A percentile compares a stretch with the other conserved stretches of the same genome.
Evolutionary conservation across 441 rosid species (phyloP).

Genomic region (Pelargonium hybrid): DNA sequence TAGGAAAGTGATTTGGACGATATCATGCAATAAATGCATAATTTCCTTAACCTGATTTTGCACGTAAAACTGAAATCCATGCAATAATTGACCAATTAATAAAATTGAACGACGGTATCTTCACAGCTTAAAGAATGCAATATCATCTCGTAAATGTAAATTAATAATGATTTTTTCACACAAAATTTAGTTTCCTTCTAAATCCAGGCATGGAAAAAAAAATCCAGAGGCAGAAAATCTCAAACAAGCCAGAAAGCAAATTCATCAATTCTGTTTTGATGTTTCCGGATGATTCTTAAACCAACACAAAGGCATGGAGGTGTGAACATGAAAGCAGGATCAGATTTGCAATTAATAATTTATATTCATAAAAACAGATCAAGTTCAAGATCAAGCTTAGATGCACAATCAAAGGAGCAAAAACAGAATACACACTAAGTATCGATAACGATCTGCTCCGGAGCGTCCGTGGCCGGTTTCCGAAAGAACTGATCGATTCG

Average conservation of each 20-base stretch:
- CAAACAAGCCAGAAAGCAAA: background rate
- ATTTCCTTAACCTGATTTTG: background rate
- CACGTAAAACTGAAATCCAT: background rate
- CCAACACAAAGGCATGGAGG: background rate
- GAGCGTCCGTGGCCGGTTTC: conserved; percentile 29
- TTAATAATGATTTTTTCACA: background rate
- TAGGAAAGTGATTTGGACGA: background rate
- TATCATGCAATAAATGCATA: too few relatives aligned
- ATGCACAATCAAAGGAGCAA: background rate
- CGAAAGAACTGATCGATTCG: conserved; percentile 51
- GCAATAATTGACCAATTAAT: background rate
- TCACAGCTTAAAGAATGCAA: background rate
- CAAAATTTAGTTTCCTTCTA: background rate
- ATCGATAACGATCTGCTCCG: conserved; percentile 27
- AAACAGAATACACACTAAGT: conserved; percentile 13
- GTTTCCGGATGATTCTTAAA: background rate
- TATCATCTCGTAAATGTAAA: background rate
- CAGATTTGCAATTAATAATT: background rate
- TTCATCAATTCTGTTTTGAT: background rate
- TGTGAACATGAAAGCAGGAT: background rate
- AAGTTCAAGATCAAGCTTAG: background rate
- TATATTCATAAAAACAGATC: background rate
- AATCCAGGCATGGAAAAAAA: background rate
- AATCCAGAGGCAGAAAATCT: too few relatives aligned
- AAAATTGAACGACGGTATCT: background rate